Evolutionary conservation across 345 rosid genomes (phyloP).

Genomic region (Aurinia saxatilis): DNA sequence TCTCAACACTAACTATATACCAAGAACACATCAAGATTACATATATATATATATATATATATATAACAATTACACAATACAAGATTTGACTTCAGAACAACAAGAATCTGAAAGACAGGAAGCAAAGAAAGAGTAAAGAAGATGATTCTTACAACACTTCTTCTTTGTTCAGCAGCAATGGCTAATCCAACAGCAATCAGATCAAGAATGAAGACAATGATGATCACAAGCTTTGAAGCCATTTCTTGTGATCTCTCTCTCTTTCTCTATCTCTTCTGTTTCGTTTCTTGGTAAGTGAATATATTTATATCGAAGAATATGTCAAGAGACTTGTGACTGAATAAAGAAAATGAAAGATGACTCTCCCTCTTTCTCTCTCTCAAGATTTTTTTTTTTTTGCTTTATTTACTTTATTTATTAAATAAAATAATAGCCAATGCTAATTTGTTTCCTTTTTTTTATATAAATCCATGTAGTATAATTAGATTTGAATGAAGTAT

Average conservation of each 20-base stretch:
- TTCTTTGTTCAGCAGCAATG: slow-evolving; percentile 94
- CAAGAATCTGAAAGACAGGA: not conserved
- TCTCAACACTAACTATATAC: not conserved
- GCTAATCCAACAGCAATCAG: slow-evolving; percentile 92
- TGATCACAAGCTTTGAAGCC: slow-evolving; percentile 81
- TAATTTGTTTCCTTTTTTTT: not conserved
- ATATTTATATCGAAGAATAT: not conserved
- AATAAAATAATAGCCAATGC: not conserved
- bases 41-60: too few relatives aligned
- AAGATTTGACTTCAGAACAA: not conserved
- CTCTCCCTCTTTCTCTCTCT: too few relatives aligned
- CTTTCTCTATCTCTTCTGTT: slow-evolving; percentile 7
- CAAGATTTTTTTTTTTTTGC: too few relatives aligned
- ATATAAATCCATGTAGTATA: not conserved
- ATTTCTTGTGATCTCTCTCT: slow-evolving; percentile 26
- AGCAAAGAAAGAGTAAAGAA: not conserved
- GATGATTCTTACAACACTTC: slow-evolving; percentile 66
- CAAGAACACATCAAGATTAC: too few relatives aligned
- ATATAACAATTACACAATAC: not conserved
- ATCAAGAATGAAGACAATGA: slow-evolving; percentile 61
- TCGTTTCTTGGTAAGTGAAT: not conserved
- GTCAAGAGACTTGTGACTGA: slow-evolving; percentile 17
- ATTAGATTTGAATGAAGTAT: too few relatives aligned
- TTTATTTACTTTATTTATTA: not conserved
- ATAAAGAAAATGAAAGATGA: slow-evolving; percentile 11